These are phyloP conservation scores for Phytophthora parvispora DNA, from an alignment of 352 stramenopile species.

Conservation along the genomic window DNA sequence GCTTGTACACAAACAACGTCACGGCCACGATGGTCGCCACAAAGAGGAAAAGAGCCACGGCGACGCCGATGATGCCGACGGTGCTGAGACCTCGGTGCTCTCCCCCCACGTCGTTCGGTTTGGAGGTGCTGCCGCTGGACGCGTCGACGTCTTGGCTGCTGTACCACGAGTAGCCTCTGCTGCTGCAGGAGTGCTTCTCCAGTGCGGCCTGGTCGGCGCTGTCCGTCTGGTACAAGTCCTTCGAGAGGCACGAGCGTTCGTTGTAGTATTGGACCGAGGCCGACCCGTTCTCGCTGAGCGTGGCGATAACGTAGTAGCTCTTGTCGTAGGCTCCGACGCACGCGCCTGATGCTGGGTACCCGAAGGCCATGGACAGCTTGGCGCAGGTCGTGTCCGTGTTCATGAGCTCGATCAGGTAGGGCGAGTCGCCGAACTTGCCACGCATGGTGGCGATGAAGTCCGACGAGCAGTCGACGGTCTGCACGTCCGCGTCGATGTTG, in stretches of 20 bases:
- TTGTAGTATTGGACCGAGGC: constrained; percentile 25
- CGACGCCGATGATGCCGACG: constrained; percentile 7
- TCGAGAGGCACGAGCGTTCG: constrained; percentile 10
- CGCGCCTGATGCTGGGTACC: constrained; percentile 26
- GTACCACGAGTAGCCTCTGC: constrained; percentile 29
- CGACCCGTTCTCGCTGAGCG: constrained; percentile 26
- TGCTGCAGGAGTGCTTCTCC: constrained; percentile 16
- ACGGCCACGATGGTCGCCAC: constrained; percentile 22
- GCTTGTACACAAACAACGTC: constrained; percentile 30
- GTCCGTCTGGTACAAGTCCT: constrained; percentile 13
- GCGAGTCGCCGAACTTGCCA: constrained; percentile 25
- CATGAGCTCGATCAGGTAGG: constrained; percentile 30
- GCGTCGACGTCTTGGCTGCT: constrained; percentile 29
- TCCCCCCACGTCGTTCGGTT: background rate
- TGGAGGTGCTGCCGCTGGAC: constrained; percentile 2
- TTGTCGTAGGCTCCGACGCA: constrained; percentile 31
- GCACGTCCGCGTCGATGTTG: constrained; percentile 28
- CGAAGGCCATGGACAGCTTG: constrained; percentile 25
- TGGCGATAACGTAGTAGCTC: constrained; percentile 37
- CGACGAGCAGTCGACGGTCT: constrained; percentile 26
- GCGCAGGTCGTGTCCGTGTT: constrained; percentile 20
- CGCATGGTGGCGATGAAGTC: constrained; percentile 32
- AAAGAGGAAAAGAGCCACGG: constrained; percentile 4
- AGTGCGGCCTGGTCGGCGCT: constrained; percentile 18
- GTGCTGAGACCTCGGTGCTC: background rate